phyloP scores from a whole-genome alignment of 23 red algal genomes.

The Gracilaria domingensis region DNA sequence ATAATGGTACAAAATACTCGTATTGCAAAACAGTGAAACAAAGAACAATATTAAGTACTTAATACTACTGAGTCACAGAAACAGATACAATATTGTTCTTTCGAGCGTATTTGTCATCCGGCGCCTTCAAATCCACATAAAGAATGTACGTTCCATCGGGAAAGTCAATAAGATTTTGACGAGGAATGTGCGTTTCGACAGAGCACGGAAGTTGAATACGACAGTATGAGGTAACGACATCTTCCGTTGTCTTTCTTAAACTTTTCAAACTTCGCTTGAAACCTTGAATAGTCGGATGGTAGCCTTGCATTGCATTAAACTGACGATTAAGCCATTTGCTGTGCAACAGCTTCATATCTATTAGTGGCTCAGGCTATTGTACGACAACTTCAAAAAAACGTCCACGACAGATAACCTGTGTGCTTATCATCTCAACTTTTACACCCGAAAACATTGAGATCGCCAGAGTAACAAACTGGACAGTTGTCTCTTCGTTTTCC shows the following conservation, averaged over 20 bases:
- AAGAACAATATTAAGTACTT: too few species aligned
- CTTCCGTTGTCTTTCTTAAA: not conserved
- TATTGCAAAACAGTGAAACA: too few species aligned
- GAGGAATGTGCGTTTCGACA: not conserved
- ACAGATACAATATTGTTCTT: not conserved
- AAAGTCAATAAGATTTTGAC: not conserved
- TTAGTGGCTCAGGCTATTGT: not conserved
- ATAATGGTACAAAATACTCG: too few species aligned
- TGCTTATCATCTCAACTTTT: not conserved
- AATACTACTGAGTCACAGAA: too few species aligned
- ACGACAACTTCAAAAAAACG: not conserved
- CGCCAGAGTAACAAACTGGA: not conserved
- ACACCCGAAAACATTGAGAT: not conserved
- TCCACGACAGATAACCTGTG: not conserved
- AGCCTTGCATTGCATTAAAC: not conserved
- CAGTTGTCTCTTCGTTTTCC: not conserved
- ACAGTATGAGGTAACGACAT: not conserved
- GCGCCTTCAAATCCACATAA: constrained; percentile 7
- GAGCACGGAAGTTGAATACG: not conserved
- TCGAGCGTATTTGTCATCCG: not conserved
- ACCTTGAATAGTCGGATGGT: not conserved
- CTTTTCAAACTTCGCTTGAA: not conserved
- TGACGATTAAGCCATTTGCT: not conserved
- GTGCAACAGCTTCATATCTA: not conserved
- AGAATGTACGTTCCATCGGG: not conserved